phyloP scores from a whole-genome alignment of 2,329 filamentous ascomycete species.

The Aspergillus hortae region DNA sequence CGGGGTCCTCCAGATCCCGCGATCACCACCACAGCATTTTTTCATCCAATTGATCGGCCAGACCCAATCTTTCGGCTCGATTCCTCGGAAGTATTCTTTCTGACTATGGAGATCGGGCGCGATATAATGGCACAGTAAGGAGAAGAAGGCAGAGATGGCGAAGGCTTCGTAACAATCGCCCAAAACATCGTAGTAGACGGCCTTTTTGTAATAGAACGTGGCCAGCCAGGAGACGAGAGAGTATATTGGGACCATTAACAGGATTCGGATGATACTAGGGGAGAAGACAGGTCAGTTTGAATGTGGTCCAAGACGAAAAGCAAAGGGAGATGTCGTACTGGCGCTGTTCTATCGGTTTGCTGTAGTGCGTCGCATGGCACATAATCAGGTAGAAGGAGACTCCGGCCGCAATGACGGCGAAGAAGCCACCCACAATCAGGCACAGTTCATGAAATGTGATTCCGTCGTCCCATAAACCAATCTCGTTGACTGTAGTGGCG shows the following conservation, averaged over 20 bases:
- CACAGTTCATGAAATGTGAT: constrained; percentile 57
- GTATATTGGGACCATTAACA: constrained; percentile 85
- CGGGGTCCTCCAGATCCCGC: constrained; percentile 69
- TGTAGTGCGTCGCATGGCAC: constrained; percentile 58
- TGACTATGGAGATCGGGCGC: constrained; percentile 74
- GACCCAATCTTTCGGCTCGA: constrained; percentile 70
- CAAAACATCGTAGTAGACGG: constrained; percentile 76
- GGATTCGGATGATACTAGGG: constrained; percentile 74
- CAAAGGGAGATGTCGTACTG: constrained; percentile 42
- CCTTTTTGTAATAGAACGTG: constrained; percentile 70
- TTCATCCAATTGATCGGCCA: constrained; percentile 68
- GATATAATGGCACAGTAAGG: constrained; percentile 75
- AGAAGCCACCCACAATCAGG: constrained; percentile 52
- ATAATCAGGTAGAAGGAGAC: constrained; percentile 54
- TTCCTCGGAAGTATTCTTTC: constrained; percentile 73
- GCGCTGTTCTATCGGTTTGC: constrained; percentile 57
- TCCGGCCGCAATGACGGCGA: constrained; percentile 49
- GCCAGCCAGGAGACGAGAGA: constrained; percentile 69
- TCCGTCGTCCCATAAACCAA: constrained; percentile 48
- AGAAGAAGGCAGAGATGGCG: constrained; percentile 82
- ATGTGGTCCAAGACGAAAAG: not conserved
- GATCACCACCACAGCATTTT: constrained; percentile 65
- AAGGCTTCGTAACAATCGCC: constrained; percentile 88
- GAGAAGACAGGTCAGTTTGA: constrained; percentile 5
- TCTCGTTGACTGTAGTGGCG: constrained; percentile 41